Evolutionary conservation across 805 yeast genomes (phyloP), one percentile per base, ranked within the genome.

Genomic region (Dipodascus geniculatus): DNA sequence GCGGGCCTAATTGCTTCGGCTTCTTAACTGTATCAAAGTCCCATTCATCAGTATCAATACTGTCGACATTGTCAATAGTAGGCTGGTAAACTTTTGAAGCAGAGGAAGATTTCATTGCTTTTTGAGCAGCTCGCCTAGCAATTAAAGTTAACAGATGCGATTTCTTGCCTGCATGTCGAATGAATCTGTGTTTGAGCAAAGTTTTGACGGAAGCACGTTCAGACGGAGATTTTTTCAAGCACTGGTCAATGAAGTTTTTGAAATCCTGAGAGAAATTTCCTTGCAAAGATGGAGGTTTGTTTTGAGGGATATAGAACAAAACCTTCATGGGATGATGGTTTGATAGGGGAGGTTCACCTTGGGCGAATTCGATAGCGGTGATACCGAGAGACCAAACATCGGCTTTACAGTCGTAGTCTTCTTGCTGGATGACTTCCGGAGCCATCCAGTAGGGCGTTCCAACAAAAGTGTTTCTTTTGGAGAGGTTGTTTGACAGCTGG

Each of bases 351-450:
- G 95, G 93, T 58, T 76, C 82, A 0, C 90, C 88, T 28, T 74
- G 74, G 11, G 84, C 82, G 57, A 85, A 67, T 63, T 85, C 95
- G 54, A 81, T 81, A 1, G 86, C 80, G 35, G 91, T 85, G 56
- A 87, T 84, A 1, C 91, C 93, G 55, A 85, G 68, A 6, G 87
- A 82, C 93, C 93, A 85, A 2, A 85, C 75, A 65, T 85, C 93
- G 0, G 91, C 90, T 51, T 79, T 76, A 52, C 78, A 82, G n/a
- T 81, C 79, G 59, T 81, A 78, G 56, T 77, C 79, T 58, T 79
- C 95, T 67, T 91, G 97, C 71, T 87, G 78, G 42, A 91, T 91
- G 31, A 91, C 99, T 67, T 91, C 99, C 0, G 99, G 99, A 0
- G 99, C 97, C 99, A 93, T 93, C 99, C 99, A 93, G 65, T 89